Evolutionary conservation across 2,329 filamentous ascomycete genomes (phyloP).

Genomic region (Endocalyx cinctus): DNA sequence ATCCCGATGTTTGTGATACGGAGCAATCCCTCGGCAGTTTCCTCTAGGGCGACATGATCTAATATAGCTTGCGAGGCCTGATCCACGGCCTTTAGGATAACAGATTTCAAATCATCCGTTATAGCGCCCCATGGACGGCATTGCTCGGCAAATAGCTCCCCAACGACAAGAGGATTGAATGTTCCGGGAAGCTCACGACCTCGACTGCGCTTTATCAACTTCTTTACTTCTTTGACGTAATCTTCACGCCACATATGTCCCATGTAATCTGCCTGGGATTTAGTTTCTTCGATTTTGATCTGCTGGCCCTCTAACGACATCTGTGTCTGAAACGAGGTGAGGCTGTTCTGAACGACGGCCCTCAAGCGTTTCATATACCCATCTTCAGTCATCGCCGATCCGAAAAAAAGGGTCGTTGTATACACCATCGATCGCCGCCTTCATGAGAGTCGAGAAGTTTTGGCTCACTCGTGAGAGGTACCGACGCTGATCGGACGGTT

Average conservation of each 20-base stretch:
- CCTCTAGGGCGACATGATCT: conserved; percentile 12
- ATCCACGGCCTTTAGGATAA: conserved; percentile 15
- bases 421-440: conserved; percentile 21
- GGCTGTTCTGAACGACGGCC: conserved; percentile 20
- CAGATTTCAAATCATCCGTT: conserved; percentile 9
- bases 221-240: conserved; percentile 17
- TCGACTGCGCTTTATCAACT: conserved; percentile 19
- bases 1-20: conserved; percentile 17
- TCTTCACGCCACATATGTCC: conserved; percentile 10
- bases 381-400: conserved; percentile 5
- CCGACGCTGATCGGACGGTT: conserved; percentile 16
- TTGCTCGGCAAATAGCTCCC: conserved; percentile 29
- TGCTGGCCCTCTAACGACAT: too few species aligned
- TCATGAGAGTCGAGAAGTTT: conserved; percentile 19
- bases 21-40: conserved; percentile 18
- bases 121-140: conserved; percentile 25
- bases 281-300: too few species aligned
- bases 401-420: conserved; percentile 25
- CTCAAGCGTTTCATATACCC: conserved; percentile 16
- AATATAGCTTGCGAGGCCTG: conserved; percentile 15
- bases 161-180: conserved; percentile 30
- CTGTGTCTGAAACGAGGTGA: too few species aligned
- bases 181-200: conserved; percentile 32
- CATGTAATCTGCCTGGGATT: too few species aligned
- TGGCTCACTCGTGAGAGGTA: conserved; percentile 24